Evolutionary conservation across 139 green algal species (phyloP).

Genomic region (Chlorella sp.): DNA sequence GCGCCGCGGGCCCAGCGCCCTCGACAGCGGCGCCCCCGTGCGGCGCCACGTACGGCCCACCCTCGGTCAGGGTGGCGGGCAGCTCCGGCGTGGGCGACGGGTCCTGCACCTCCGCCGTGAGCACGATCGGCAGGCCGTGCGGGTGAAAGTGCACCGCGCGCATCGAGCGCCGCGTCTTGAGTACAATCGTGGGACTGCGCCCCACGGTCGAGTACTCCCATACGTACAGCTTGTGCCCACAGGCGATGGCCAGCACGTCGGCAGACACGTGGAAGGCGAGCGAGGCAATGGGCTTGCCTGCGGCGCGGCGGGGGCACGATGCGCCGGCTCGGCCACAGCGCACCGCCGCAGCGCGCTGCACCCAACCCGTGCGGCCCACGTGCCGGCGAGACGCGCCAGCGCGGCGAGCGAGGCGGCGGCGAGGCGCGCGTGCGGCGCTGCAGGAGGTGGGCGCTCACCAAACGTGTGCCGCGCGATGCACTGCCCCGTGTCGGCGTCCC

Average conservation of each 20-base stretch:
- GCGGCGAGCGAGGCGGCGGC: too few species aligned
- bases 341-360: too few species aligned
- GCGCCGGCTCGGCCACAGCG: neutral
- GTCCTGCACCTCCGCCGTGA: conserved; percentile 85
- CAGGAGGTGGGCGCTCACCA: conserved; percentile 40
- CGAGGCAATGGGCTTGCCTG: conserved; percentile 86
- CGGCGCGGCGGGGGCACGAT: neutral
- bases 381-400: too few species aligned
- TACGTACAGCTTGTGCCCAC: conserved; percentile 73
- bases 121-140: conserved; percentile 68
- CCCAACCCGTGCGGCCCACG: too few species aligned
- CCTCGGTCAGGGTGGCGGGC: conserved; percentile 30
- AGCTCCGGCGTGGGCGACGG: conserved; percentile 32
- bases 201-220: conserved; percentile 64
- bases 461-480: conserved; percentile 74
- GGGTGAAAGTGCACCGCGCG: conserved; percentile 92
- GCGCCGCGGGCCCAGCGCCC: neutral
- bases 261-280: conserved; percentile 78
- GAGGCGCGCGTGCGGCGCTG: too few species aligned
- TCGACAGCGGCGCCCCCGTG: too few species aligned
- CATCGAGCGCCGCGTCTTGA: conserved; percentile 81
- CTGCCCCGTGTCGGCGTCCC: conserved; percentile 69
- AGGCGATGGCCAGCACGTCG: conserved; percentile 77
- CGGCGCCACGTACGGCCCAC: conserved; percentile 8
- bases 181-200: conserved; percentile 37